Percentiles rank a stretch among this genome's conserved stretches.
phyloP scores from a whole-genome alignment of 2,329 filamentous ascomycete species.

The Blastomyces emzantsi region DNA sequence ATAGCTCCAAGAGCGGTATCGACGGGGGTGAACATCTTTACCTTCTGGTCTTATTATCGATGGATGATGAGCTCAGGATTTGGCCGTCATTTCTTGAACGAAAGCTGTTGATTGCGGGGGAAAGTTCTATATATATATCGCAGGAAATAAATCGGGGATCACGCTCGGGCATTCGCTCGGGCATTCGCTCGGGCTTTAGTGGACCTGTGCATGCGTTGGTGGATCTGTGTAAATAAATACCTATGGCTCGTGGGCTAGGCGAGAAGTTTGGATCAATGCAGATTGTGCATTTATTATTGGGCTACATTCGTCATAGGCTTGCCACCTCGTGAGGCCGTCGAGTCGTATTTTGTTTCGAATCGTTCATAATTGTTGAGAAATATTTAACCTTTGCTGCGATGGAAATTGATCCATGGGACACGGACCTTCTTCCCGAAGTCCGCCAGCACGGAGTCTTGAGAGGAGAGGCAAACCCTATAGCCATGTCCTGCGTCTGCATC shows the following conservation, averaged over 20 bases:
- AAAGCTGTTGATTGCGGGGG: not conserved
- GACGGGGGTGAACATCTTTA: slow-evolving; percentile 44
- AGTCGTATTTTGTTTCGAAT: too few relatives aligned
- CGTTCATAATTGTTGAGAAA: too few relatives aligned
- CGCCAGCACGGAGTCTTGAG: too few relatives aligned
- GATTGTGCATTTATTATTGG: not conserved
- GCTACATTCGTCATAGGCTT: not conserved
- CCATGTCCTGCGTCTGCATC: too few relatives aligned
- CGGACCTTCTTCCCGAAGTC: not conserved
- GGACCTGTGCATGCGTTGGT: not conserved
- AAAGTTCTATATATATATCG: not conserved
- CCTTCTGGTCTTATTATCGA: not conserved
- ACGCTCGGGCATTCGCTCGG: not conserved
- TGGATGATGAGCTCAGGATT: not conserved
- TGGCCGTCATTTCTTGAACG: not conserved
- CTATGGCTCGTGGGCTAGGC: not conserved
- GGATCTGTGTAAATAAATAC: not conserved
- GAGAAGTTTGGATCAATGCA: not conserved
- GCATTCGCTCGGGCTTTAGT: slow-evolving; percentile 6
- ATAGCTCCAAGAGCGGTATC: slow-evolving; percentile 44
- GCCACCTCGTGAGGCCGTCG: not conserved
- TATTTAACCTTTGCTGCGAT: not conserved
- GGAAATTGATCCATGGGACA: not conserved
- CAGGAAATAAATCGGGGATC: not conserved
- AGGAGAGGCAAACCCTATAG: too few relatives aligned